phyloP scores from a whole-genome alignment of 1,284 basidiomycete species.

The Papiliotrema laurentii region DNA sequence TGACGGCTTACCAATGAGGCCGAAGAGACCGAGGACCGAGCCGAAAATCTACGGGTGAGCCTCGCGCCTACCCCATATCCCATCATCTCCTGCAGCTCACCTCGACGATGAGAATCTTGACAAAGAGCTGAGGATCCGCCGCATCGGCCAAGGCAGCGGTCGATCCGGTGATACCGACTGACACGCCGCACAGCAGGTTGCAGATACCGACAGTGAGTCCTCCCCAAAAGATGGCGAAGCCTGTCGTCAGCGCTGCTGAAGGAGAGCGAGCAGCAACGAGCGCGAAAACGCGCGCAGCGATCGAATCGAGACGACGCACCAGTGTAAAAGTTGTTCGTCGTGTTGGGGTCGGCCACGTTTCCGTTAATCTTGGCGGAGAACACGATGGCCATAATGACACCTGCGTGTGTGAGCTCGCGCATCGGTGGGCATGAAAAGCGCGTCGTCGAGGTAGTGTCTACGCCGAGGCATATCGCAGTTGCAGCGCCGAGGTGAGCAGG shows the following conservation, averaged over 20 bases:
- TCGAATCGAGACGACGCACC: constrained; percentile 56
- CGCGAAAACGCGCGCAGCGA: not conserved
- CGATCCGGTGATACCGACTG: constrained; percentile 85
- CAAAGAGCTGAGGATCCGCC: constrained; percentile 84
- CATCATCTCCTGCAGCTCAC: constrained; percentile 22
- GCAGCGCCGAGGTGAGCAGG: not conserved
- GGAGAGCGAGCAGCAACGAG: not conserved
- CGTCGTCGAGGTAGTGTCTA: not conserved
- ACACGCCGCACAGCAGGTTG: constrained; percentile 88
- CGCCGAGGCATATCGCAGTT: not conserved
- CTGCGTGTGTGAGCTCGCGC: constrained; percentile 45
- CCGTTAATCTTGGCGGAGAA: constrained; percentile 72
- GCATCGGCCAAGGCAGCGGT: constrained; percentile 89
- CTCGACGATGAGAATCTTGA: constrained; percentile 90
- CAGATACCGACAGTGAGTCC: constrained; percentile 81
- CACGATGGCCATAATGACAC: constrained; percentile 81
- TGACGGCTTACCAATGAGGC: constrained; percentile 78
- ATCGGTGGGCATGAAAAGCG: not conserved
- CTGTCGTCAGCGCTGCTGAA: constrained; percentile 46
- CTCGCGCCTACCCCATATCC: too few relatives aligned
- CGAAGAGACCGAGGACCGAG: constrained; percentile 84
- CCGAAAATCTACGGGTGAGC: constrained; percentile 84
- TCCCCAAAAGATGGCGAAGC: constrained; percentile 90
- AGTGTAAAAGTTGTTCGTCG: constrained; percentile 81
- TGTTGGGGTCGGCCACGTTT: constrained; percentile 67